A percentile compares a stretch with the other conserved stretches of the same genome.
These are phyloP conservation scores for Penicillium sp. DNA, from an alignment of 2,329 filamentous ascomycete species.

Conservation along the genomic window DNA sequence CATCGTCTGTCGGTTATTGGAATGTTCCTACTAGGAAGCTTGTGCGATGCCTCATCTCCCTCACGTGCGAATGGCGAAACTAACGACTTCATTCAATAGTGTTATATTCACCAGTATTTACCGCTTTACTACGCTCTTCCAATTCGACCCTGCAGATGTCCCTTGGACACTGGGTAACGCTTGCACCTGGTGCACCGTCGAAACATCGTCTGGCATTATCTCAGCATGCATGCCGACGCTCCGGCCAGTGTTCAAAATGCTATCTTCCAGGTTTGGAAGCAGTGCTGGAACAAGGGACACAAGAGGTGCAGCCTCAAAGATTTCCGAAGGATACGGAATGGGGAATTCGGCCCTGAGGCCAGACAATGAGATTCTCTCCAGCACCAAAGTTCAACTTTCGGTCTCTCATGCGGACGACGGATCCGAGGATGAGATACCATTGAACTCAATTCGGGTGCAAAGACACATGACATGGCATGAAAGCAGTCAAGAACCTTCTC, in stretches of 20 bases:
- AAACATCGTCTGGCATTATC: constrained; percentile 44
- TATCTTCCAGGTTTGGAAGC: constrained; percentile 7
- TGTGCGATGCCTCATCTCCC: constrained; percentile 6
- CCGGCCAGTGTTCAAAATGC: constrained; percentile 13
- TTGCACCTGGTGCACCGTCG: constrained; percentile 53
- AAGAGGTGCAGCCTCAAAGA: constrained; percentile 1
- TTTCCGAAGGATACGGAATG: not conserved
- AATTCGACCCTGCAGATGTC: constrained; percentile 44
- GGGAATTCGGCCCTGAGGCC: constrained; percentile 2
- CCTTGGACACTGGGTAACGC: constrained; percentile 52
- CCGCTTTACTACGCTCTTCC: constrained; percentile 52
- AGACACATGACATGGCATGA: constrained; percentile 18
- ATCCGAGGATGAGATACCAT: constrained; percentile 13
- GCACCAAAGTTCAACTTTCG: constrained; percentile 2
- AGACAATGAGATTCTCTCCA: constrained; percentile 3
- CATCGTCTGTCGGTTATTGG: constrained; percentile 20
- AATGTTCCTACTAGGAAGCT: constrained; percentile 15
- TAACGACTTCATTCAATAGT: constrained; percentile 13
- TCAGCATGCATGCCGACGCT: constrained; percentile 26
- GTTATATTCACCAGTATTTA: constrained; percentile 54
- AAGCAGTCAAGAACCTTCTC: not conserved
- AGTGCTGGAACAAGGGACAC: not conserved
- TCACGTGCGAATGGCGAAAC: rapidly evolving
- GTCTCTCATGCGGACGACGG: constrained; percentile 4
- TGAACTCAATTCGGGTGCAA: constrained; percentile 15